Conservation (phyloP, 768 basidiomycete genomes). For the Termitomyces sp. region DNA sequence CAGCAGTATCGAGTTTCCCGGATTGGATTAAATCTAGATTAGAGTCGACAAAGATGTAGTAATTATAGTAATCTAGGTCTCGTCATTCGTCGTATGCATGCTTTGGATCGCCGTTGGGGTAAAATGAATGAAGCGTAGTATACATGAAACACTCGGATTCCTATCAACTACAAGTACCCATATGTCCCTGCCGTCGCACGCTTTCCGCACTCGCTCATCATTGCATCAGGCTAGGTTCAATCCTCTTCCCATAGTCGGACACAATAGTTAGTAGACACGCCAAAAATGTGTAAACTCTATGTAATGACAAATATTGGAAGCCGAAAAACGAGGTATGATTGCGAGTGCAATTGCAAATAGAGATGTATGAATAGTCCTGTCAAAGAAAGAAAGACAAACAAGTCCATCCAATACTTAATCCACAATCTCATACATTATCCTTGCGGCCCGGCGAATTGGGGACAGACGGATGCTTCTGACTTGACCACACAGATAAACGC, state of each 20-base stretch:
- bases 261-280: background rate
- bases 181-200: too few relatives aligned
- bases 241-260: background rate
- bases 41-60: background rate
- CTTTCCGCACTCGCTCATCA: too few relatives aligned
- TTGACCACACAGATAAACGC: constrained; percentile 6
- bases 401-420: background rate
- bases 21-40: constrained; percentile 6
- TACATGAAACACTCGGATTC: too few relatives aligned
- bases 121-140: too few relatives aligned
- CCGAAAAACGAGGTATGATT: background rate
- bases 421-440: background rate
- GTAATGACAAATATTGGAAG: background rate
- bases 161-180: too few relatives aligned
- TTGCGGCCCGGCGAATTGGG: constrained; percentile 4
- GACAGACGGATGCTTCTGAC: background rate
- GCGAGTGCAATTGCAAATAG: background rate
- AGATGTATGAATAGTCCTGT: background rate
- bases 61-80: background rate
- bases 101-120: background rate
- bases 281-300: background rate
- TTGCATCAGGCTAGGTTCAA: background rate
- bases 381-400: background rate
- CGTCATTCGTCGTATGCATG: background rate
- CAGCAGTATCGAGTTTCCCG: constrained; percentile 8